Conservation (phyloP, 805 yeast genomes). For the Kluyveromyces nonfermentans region DNA sequence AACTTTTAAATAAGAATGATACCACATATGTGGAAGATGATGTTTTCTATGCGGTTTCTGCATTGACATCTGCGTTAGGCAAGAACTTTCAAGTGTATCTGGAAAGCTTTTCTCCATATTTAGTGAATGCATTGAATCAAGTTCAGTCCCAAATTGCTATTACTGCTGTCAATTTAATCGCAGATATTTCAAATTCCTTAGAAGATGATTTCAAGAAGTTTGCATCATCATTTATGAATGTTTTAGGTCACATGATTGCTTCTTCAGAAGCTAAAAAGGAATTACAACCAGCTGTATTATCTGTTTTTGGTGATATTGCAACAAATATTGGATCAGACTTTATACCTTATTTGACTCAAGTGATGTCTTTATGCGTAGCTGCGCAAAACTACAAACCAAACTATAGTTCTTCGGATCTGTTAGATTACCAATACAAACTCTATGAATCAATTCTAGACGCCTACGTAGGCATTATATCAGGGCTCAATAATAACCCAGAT, state of each 20-base stretch:
- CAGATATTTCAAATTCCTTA: slow-evolving; percentile 85
- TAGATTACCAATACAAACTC: slow-evolving; percentile 63
- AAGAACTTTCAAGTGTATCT: slow-evolving; percentile 63
- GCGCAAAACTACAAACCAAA: slow-evolving; percentile 57
- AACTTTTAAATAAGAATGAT: slow-evolving; percentile 52
- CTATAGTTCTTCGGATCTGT: slow-evolving; percentile 61
- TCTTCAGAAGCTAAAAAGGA: slow-evolving; percentile 64
- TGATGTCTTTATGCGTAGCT: slow-evolving; percentile 64
- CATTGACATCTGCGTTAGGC: slow-evolving; percentile 77
- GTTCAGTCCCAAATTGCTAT: slow-evolving; percentile 75
- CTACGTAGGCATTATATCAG: slow-evolving; percentile 90
- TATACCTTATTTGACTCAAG: slow-evolving; percentile 65
- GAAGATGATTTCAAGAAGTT: slow-evolving; percentile 67
- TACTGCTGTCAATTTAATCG: slow-evolving; percentile 91
- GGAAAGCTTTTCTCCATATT: slow-evolving; percentile 73
- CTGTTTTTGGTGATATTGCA: slow-evolving; percentile 95
- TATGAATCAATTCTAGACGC: slow-evolving; percentile 91
- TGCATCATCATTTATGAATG: slow-evolving; percentile 72
- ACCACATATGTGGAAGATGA: slow-evolving; percentile 83
- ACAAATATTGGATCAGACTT: slow-evolving; percentile 74
- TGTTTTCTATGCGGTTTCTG: slow-evolving; percentile 82
- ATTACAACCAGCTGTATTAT: slow-evolving; percentile 75
- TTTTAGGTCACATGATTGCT: slow-evolving; percentile 65
- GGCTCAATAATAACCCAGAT: slow-evolving; percentile 62
- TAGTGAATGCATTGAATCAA: slow-evolving; percentile 70